Evolutionary conservation across 2,329 filamentous ascomycete genomes (phyloP).

Genomic region (Phyllosticta citrichinensis): DNA sequence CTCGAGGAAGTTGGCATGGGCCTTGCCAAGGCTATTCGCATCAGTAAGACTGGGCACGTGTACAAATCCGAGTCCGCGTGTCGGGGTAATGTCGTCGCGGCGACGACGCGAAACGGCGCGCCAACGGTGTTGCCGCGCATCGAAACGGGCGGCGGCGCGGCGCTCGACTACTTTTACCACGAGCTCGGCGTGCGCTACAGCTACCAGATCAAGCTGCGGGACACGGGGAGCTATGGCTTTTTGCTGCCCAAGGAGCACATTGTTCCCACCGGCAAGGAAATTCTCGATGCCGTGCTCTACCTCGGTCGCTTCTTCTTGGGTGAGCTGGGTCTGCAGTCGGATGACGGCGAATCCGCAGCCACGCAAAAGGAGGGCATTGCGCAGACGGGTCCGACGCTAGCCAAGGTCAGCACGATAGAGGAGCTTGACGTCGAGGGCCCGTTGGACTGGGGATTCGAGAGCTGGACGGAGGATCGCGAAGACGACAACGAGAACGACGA

Average conservation of each 20-base stretch:
- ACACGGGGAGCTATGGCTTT: constrained; percentile 91
- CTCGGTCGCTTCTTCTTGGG: constrained; percentile 68
- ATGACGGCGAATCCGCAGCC: background rate
- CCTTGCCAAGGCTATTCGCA: constrained; percentile 76
- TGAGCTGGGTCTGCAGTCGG: constrained; percentile 22
- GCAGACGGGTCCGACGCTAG: background rate
- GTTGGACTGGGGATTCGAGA: background rate
- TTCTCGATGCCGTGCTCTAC: constrained; percentile 72
- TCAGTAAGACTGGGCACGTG: constrained; percentile 58
- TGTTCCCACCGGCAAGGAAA: constrained; percentile 78
- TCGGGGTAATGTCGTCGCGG: constrained; percentile 59
- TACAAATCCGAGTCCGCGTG: constrained; percentile 70
- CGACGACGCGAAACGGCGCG: constrained; percentile 22
- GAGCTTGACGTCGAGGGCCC: background rate
- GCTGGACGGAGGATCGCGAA: background rate
- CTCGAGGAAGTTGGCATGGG: constrained; percentile 83
- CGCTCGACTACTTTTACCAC: constrained; percentile 93
- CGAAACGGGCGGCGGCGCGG: constrained; percentile 71
- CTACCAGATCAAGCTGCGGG: constrained; percentile 88
- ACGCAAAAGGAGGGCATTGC: background rate
- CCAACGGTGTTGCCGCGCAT: constrained; percentile 43
- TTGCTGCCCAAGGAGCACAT: constrained; percentile 80
- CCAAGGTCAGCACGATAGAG: background rate
- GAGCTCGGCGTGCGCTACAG: constrained; percentile 72
- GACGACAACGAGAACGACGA: background rate